Evolutionary conservation across 1,139 yeast species (phyloP).

Genomic region (Nematodospora anomalae): DNA sequence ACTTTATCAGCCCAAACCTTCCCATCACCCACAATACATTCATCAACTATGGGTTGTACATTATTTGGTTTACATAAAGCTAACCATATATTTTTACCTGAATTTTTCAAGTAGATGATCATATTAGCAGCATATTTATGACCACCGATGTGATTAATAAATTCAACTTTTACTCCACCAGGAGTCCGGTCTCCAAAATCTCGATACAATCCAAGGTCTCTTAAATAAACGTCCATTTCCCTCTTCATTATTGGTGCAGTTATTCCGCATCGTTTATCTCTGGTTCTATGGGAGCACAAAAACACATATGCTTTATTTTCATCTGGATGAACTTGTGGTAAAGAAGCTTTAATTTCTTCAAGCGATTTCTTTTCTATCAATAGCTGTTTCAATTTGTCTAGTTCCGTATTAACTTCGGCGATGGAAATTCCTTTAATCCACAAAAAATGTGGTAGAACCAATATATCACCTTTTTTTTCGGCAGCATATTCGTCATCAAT

Average conservation of each 20-base stretch:
- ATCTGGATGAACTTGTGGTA: conserved; percentile 24
- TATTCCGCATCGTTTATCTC: conserved; percentile 91
- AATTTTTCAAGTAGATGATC: conserved; percentile 59
- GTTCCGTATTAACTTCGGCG: conserved; percentile 43
- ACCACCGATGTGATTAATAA: conserved; percentile 88
- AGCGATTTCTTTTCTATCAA: conserved; percentile 23
- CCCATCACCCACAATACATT: conserved; percentile 63
- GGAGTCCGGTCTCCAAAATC: conserved; percentile 73
- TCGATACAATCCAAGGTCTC: conserved; percentile 69
- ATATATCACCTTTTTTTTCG: conserved; percentile 53
- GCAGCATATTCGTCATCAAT: conserved; percentile 41
- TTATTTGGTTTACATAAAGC: conserved; percentile 82
- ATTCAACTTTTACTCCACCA: conserved; percentile 70
- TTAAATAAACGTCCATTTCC: conserved; percentile 69
- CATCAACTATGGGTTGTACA: conserved; percentile 70
- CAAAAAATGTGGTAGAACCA: conserved; percentile 78
- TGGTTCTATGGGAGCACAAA: conserved; percentile 83
- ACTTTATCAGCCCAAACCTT: conserved; percentile 71
- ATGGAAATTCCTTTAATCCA: conserved; percentile 58
- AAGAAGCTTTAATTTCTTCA: conserved; percentile 6
- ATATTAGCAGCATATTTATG: conserved; percentile 93
- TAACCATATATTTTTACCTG: conserved; percentile 83
- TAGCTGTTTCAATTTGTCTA: conserved; percentile 47
- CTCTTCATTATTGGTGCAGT: conserved; percentile 92
- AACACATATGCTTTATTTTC: conserved; percentile 59